Evolutionary conservation across 75 land plant genomes (phyloP).

Genomic region (Picea sitchensis): DNA sequence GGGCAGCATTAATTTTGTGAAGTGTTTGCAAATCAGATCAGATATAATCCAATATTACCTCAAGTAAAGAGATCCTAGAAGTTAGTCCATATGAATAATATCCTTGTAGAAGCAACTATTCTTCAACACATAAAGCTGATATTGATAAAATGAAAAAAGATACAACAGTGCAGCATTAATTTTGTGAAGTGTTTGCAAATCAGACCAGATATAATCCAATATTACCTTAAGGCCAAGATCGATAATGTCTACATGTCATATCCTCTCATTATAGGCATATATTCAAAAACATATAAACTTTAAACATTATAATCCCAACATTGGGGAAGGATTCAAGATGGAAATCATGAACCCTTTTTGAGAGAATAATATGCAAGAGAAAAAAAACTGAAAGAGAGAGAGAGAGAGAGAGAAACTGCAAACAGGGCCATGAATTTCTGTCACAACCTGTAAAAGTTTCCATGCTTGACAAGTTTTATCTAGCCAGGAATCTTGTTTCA

Average conservation of each 20-base stretch:
- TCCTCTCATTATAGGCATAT: not conserved
- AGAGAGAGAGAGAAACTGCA: not conserved
- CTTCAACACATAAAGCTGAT: not conserved
- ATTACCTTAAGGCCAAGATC: not conserved
- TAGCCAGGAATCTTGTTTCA: not conserved
- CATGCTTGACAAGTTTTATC: not conserved
- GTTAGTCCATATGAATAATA: not conserved
- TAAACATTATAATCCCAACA: not conserved
- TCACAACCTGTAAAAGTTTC: not conserved
- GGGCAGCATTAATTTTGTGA: not conserved
- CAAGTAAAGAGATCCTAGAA: not conserved
- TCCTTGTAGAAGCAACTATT: not conserved
- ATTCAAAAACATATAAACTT: not conserved
- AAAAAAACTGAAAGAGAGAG: not conserved
- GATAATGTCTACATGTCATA: not conserved
- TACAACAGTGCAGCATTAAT: not conserved
- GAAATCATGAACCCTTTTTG: not conserved
- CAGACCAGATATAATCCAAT: not conserved
- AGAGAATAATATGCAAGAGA: not conserved
- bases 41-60: not conserved
- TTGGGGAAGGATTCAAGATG: not conserved
- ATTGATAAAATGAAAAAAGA: not conserved
- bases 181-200: not conserved
- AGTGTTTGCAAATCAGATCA: conserved; percentile 1
- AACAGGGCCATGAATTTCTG: not conserved